A percentile compares a stretch with the other conserved stretches of the same genome.
Evolutionary conservation across 306 rosid species (phyloP).

Genomic region (Pterocarpus macrocarpus): DNA sequence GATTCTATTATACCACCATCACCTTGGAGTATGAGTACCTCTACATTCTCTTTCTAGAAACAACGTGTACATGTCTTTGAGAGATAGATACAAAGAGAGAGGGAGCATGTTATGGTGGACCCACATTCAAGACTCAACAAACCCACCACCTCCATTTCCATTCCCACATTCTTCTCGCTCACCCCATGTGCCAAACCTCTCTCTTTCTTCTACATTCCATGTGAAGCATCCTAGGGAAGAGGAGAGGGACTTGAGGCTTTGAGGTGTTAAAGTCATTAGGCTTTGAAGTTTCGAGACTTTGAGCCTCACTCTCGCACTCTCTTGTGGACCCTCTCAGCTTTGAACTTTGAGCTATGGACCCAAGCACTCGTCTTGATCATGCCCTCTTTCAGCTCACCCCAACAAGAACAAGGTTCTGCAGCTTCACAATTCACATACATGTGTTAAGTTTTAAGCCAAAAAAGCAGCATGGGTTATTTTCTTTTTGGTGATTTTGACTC

Average conservation of each 20-base stretch:
- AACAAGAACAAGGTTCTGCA: conserved; percentile 86
- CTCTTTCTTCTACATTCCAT: conserved; percentile 50
- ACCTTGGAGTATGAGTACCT: conserved; percentile 3
- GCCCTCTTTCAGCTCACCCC: conserved; percentile 98
- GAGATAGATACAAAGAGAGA: conserved; percentile 20
- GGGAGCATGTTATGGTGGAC: conserved; percentile 59
- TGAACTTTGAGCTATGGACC: conserved; percentile 67
- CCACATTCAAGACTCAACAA: conserved; percentile 64
- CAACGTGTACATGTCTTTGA: neutral
- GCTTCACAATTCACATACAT: conserved; percentile 6
- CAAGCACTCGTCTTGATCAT: conserved; percentile 83
- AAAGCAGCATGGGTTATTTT: neutral
- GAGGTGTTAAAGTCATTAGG: neutral
- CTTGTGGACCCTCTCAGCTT: conserved; percentile 1
- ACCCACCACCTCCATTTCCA: conserved; percentile 20
- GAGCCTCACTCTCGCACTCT: conserved; percentile 37
- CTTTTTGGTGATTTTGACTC: conserved; percentile 18
- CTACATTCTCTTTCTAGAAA: conserved; percentile 30
- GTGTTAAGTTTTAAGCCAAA: too few species aligned
- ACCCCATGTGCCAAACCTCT: conserved; percentile 68
- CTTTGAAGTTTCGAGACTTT: conserved; percentile 34
- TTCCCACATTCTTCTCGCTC: conserved; percentile 34
- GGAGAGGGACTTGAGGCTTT: conserved; percentile 37
- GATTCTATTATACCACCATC: neutral
- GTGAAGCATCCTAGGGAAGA: conserved; percentile 43